Evolutionary conservation across 148 eudicot species (phyloP).

Genomic region (Persicaria tinctoria): DNA sequence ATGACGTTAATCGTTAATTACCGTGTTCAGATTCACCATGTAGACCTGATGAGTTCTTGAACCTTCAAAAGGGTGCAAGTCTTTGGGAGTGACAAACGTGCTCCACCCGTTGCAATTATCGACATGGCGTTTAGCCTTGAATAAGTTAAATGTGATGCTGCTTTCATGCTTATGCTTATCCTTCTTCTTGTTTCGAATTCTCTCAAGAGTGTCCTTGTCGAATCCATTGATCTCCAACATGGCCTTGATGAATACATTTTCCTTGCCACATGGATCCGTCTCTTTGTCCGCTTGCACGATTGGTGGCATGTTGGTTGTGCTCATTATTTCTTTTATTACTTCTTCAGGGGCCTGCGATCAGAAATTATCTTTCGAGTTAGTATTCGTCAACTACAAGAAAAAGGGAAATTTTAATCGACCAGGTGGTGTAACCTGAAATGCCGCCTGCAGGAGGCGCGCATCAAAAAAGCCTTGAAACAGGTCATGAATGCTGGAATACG

Average conservation of each 20-base stretch:
- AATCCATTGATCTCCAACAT: conserved; percentile 33
- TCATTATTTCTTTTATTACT: conserved; percentile 43
- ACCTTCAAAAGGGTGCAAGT: conserved; percentile 33
- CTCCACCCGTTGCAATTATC: conserved; percentile 73
- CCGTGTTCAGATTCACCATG: conserved; percentile 70
- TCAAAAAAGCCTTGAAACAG: conserved; percentile 74
- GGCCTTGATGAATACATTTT: conserved; percentile 26
- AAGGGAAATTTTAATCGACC: not conserved
- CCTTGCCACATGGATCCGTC: conserved; percentile 27
- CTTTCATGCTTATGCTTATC: conserved; percentile 22
- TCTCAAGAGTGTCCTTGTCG: conserved; percentile 34
- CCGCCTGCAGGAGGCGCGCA: conserved; percentile 50
- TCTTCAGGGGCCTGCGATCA: conserved; percentile 44
- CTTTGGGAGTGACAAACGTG: conserved; percentile 40
- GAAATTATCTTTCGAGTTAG: not conserved
- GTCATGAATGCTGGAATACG: conserved; percentile 60
- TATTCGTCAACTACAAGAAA: not conserved
- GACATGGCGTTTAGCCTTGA: conserved; percentile 46
- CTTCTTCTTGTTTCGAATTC: conserved; percentile 18
- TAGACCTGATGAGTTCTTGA: conserved; percentile 48
- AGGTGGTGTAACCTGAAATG: conserved; percentile 43
- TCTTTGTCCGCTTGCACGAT: conserved; percentile 40
- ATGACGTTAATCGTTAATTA: conserved; percentile 7
- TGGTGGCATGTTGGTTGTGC: conserved; percentile 30
- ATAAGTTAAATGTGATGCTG: conserved; percentile 40